These are phyloP conservation scores for Gamsiella multidivaricata DNA, from an alignment of 192 early-diverging fungal genomes.

Conservation along the genomic window DNA sequence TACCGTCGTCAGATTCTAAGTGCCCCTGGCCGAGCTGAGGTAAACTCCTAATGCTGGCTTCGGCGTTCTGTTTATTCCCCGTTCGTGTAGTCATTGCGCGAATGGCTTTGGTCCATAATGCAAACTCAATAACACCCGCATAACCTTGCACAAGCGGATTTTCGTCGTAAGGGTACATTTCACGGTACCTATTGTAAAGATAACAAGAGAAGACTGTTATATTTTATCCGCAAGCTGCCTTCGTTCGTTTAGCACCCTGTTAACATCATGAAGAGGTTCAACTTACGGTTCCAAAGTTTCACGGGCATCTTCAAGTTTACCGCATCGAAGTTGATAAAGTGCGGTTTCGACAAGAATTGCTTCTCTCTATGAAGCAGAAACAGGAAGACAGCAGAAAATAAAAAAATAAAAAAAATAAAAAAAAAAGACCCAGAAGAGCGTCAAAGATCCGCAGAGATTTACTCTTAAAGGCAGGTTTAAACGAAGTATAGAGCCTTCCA, in stretches of 20 bases:
- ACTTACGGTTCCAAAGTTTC: slow-evolving; percentile 39
- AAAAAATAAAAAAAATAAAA: neutral
- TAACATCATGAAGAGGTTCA: neutral
- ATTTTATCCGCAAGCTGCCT: neutral
- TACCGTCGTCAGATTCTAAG: neutral
- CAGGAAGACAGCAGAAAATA: too few species aligned
- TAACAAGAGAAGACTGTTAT: neutral
- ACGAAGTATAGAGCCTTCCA: neutral
- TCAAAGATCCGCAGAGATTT: neutral
- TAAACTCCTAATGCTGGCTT: too few species aligned
- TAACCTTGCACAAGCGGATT: slow-evolving; percentile 29
- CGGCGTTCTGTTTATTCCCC: too few species aligned
- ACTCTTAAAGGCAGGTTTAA: neutral
- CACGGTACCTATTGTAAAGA: slow-evolving; percentile 2
- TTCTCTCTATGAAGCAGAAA: slow-evolving; percentile 4
- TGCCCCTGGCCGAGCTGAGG: neutral
- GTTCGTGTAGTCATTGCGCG: too few species aligned
- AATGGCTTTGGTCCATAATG: slow-evolving; percentile 18
- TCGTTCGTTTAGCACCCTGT: neutral
- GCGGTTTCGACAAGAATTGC: slow-evolving; percentile 22
- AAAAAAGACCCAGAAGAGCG: neutral
- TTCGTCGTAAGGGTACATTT: slow-evolving; percentile 20
- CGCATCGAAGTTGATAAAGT: slow-evolving; percentile 34
- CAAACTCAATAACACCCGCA: slow-evolving; percentile 37
- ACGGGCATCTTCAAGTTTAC: slow-evolving; percentile 22